Evolutionary conservation across 148 eudicot genomes (phyloP).

Genomic region (Hydrangea macrophylla): DNA sequence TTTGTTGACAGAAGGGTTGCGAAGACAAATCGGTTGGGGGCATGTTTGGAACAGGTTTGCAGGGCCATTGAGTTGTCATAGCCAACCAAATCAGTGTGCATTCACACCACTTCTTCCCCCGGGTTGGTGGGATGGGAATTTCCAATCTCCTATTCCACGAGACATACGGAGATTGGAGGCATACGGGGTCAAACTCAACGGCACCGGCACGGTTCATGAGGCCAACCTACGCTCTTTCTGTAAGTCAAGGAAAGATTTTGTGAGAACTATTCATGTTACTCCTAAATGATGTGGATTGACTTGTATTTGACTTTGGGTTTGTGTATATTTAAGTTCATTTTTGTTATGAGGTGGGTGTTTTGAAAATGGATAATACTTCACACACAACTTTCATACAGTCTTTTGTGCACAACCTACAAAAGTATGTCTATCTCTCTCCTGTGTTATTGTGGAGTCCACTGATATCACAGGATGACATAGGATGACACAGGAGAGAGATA

Average conservation of each 20-base stretch:
- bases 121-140: constrained; percentile 90
- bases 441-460: no score
- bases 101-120: constrained; percentile 83
- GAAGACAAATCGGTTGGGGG: constrained; percentile 90
- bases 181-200: constrained; percentile 55
- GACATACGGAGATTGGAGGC: constrained; percentile 60
- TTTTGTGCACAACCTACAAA: no score
- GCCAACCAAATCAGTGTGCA: constrained; percentile 73
- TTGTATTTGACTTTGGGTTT: constrained; percentile 3
- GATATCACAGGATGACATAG: no score
- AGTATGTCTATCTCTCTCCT: no score
- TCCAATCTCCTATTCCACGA: constrained; percentile 80
- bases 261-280: constrained; percentile 22
- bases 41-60: constrained; percentile 94
- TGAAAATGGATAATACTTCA: no score
- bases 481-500: no score
- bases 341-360: no score
- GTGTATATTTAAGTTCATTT: no score
- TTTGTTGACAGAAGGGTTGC: constrained; percentile 56
- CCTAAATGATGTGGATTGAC: constrained; percentile 10
- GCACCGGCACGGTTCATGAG: constrained; percentile 62
- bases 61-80: constrained; percentile 71
- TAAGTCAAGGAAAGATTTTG: constrained; percentile 37
- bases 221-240: constrained; percentile 53
- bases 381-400: no score